These are phyloP conservation scores for Nicotiana sylvestris DNA, from an alignment of 257 asterid species.

Conservation along the genomic window DNA sequence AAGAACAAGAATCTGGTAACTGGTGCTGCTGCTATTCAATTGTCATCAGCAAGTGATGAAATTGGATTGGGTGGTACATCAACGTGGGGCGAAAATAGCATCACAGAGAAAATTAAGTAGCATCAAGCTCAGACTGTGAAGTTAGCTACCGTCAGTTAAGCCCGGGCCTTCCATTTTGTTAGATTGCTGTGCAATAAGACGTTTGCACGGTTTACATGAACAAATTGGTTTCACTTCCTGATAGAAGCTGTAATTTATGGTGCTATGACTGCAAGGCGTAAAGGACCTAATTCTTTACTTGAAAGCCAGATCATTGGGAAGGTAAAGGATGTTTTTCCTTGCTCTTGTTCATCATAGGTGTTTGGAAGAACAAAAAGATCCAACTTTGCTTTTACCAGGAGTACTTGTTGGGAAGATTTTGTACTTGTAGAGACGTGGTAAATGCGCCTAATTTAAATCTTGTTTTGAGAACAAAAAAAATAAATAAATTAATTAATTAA, in stretches of 20 bases:
- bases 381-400: constrained; percentile 1
- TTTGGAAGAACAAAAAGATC: neutral
- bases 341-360: neutral
- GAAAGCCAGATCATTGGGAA: neutral
- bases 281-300: neutral
- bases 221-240: neutral
- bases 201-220: neutral
- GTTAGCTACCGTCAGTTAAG: neutral
- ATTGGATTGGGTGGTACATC: constrained; percentile 85
- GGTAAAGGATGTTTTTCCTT: neutral
- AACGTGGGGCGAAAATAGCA: constrained; percentile 50
- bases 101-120: neutral
- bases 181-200: neutral
- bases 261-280: neutral
- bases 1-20: constrained; percentile 28
- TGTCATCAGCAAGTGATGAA: constrained; percentile 43
- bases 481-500: too few species aligned
- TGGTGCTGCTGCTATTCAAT: constrained; percentile 33
- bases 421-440: neutral
- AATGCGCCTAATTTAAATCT: neutral
- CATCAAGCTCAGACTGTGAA: neutral
- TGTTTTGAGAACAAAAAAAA: neutral
- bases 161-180: neutral
- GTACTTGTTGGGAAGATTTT: neutral
- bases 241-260: neutral